Evolutionary conservation across 192 early-diverging fungal species (phyloP).

Genomic region (Funneliformis mosseae): DNA sequence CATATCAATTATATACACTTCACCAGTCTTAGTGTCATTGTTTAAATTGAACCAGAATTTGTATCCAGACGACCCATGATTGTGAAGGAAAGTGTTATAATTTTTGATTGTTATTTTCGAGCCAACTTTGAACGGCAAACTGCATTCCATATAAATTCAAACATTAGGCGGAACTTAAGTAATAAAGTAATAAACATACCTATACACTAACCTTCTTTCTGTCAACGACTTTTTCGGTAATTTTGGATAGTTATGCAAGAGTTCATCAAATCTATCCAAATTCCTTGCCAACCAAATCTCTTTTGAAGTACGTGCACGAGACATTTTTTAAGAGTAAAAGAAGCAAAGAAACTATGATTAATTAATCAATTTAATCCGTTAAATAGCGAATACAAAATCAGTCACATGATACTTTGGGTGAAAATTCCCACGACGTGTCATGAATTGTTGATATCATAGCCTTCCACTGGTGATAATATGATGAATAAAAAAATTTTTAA

Average conservation of each 20-base stretch:
- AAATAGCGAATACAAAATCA: too few species aligned
- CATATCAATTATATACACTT: background rate
- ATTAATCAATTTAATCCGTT: background rate
- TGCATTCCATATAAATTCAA: constrained; percentile 29
- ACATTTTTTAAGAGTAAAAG: background rate
- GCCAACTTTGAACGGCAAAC: constrained; percentile 20
- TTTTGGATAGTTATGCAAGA: constrained; percentile 17
- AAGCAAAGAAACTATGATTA: background rate
- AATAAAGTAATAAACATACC: too few species aligned
- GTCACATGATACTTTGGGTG: too few species aligned
- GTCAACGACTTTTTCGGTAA: constrained; percentile 1
- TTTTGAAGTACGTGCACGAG: constrained; percentile 13
- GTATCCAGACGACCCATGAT: constrained; percentile 5
- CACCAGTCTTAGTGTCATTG: background rate
- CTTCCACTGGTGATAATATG: too few species aligned
- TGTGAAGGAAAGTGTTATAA: constrained; percentile 22
- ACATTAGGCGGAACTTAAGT: too few species aligned
- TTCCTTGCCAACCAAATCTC: constrained; percentile 22
- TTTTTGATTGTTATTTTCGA: constrained; percentile 14
- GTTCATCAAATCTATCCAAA: constrained; percentile 11
- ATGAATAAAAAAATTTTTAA: too few species aligned
- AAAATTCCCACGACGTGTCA: too few species aligned
- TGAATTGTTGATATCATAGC: too few species aligned
- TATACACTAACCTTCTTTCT: background rate
- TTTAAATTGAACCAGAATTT: constrained; percentile 15